Evolutionary conservation across 2,329 filamentous ascomycete species (phyloP).

Genomic region (Atkinsonella hypoxylon): DNA sequence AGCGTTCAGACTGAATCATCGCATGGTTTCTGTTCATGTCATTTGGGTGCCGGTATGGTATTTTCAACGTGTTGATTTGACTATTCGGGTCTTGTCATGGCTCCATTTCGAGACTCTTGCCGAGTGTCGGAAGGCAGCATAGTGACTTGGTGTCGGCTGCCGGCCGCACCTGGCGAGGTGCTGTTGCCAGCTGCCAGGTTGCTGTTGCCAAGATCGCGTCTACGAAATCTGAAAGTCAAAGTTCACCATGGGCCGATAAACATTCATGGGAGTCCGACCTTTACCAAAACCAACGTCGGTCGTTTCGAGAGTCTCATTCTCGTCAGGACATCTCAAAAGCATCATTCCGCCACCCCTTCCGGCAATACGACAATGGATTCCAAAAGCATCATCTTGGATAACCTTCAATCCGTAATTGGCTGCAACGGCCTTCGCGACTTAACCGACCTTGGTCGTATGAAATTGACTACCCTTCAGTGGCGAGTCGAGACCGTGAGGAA

Average conservation of each 20-base stretch:
- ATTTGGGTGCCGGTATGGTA: too few species aligned
- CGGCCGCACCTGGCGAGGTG: too few species aligned
- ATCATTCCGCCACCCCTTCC: background rate
- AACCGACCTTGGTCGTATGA: conserved; percentile 13
- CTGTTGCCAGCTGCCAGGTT: conserved; percentile 2
- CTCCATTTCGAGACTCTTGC: too few species aligned
- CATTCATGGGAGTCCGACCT: too few species aligned
- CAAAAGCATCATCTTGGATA: conserved; percentile 8
- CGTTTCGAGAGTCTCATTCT: background rate
- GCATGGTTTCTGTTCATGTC: background rate
- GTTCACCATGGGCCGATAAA: too few species aligned
- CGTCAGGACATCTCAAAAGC: background rate
- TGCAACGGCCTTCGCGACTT: conserved; percentile 12
- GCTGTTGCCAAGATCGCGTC: background rate
- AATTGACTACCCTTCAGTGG: conserved; percentile 13
- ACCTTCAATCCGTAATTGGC: conserved; percentile 13
- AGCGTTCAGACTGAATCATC: background rate
- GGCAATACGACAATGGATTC: conserved; percentile 12
- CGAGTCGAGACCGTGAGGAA: conserved; percentile 8
- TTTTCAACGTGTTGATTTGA: background rate
- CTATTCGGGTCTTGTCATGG: too few species aligned
- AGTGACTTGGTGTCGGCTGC: background rate
- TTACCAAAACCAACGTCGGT: too few species aligned
- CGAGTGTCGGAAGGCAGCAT: background rate
- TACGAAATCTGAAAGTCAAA: background rate